Evolutionary conservation across 352 stramenopile species (phyloP), one percentile per base, ranked within the genome.

Genomic region (Thraustotheca clavata): DNA sequence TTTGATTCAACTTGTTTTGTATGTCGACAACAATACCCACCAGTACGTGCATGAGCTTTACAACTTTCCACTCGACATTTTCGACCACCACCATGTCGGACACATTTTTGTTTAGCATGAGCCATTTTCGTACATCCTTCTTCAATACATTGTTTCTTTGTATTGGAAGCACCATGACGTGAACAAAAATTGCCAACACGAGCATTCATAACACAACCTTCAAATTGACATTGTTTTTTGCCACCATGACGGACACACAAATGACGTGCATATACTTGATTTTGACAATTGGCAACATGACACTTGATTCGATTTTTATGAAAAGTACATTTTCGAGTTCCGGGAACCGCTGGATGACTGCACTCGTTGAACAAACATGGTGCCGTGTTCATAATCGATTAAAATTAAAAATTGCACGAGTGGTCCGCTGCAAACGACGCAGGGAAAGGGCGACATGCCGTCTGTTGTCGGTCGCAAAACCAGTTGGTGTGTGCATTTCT

Each of bases 201-300:
- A 22, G 80, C 80, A 59, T 90, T 79, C 18, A 79, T 79, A 47
- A 88, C 80, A 67, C 80, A 90, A 49, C 73, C 76, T 35, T 90
- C 78, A 1, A 75, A 77, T 54, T 90, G 80, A 52, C 80, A 89
- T 66, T 89, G 80, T 67, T 89, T 89, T 70, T 89, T 89, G 36
- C 80, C 80, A 48, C 80, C 80, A 62, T 89, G 80, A 38, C 80
- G 80, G 60, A 89, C 80, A 60, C 80, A 89, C 32, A 89, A 66
- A 62, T 88, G 86, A 41, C 80, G 80, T 60, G 80, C 80, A 67
- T 89, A 89, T n/a, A 89, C 80, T 69, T 89, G 80, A 71, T 89
- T 89, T 11, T 78, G 87, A 69, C 80, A 89, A 71, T 87, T 89
- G 34, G 78, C 76, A 24, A 89, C 79, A 70, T 77, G 86, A 68